Percentiles rank a stretch among this genome's conserved stretches.
These are phyloP conservation scores for Candida montana DNA, from an alignment of 805 yeast species.

Conservation along the genomic window DNA sequence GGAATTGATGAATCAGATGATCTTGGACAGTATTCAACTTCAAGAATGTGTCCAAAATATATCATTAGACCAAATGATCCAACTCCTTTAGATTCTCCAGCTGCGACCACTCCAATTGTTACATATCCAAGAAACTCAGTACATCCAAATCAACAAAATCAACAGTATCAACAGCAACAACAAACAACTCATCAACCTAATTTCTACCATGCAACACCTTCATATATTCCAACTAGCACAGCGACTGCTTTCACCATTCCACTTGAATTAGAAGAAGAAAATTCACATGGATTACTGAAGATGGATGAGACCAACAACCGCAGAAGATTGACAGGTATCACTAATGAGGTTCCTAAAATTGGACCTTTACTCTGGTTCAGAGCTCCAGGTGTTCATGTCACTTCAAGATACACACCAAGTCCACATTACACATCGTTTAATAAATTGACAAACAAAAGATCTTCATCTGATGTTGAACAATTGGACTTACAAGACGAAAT, in stretches of 20 bases:
- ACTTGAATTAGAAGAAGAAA: conserved; percentile 10
- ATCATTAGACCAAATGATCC: conserved; percentile 40
- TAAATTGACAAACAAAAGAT: conserved; percentile 18
- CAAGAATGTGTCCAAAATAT: conserved; percentile 39
- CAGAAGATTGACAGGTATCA: conserved; percentile 20
- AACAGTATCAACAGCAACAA: conserved; percentile 1
- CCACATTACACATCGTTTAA: conserved; percentile 11
- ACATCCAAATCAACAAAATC: conserved; percentile 11
- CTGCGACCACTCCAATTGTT: conserved; percentile 16
- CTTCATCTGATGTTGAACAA: conserved; percentile 15
- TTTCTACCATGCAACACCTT: conserved; percentile 24
- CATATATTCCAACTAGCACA: conserved; percentile 20
- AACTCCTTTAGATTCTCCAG: conserved; percentile 21
- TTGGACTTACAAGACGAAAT: conserved; percentile 3
- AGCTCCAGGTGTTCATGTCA: conserved; percentile 53
- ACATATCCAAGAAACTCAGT: conserved; percentile 20
- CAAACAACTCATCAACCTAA: conserved; percentile 7
- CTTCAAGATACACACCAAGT: conserved; percentile 31
- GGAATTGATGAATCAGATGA: conserved; percentile 77
- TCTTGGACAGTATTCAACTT: conserved; percentile 65
- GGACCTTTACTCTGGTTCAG: conserved; percentile 60
- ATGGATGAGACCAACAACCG: conserved; percentile 31
- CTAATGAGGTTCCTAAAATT: conserved; percentile 12
- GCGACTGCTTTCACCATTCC: conserved; percentile 32
- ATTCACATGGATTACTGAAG: conserved; percentile 23